These are phyloP conservation scores for Lactuca sativa DNA, from an alignment of 129 eudicot genomes.

Conservation along the genomic window DNA sequence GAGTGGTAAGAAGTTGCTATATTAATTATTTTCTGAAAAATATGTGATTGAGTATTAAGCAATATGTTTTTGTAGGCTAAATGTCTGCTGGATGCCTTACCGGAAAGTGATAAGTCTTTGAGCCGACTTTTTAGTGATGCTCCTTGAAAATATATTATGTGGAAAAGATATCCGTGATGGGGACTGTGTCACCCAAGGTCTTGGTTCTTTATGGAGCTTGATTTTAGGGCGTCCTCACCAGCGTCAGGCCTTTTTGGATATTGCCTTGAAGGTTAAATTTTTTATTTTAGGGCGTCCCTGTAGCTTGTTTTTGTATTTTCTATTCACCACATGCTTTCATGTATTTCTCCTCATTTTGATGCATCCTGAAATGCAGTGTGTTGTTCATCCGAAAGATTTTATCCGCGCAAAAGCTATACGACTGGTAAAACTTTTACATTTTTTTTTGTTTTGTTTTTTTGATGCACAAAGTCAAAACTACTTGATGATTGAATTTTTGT, in stretches of 20 bases:
- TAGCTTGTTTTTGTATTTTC: no score
- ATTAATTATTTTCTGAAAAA: no score
- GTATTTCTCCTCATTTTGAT: conserved; percentile 23
- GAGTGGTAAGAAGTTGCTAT: no score
- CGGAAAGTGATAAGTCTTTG: conserved; percentile 86
- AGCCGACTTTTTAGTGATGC: conserved; percentile 91
- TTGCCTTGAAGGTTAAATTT: conserved; percentile 75
- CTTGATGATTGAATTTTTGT: conserved; percentile 24
- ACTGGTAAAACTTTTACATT: conserved; percentile 76
- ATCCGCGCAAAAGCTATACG: conserved; percentile 89
- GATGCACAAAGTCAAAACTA: conserved; percentile 1
- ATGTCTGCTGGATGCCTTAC: conserved; percentile 71
- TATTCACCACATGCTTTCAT: no score
- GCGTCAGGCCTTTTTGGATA: conserved; percentile 77
- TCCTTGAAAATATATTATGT: conserved; percentile 47
- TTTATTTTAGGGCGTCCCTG: no score
- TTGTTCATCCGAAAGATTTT: conserved; percentile 80
- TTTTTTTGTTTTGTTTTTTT: background rate
- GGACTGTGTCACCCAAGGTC: conserved; percentile 95
- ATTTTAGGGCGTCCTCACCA: conserved; percentile 72
- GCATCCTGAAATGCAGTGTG: conserved; percentile 64
- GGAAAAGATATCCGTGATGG: conserved; percentile 66
- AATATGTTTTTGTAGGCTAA: conserved; percentile 51
- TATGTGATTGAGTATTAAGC: background rate
- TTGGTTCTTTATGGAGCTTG: conserved; percentile 88